Conservation (phyloP, 176 grass and related monocot species). For the Triticum urartu region DNA sequence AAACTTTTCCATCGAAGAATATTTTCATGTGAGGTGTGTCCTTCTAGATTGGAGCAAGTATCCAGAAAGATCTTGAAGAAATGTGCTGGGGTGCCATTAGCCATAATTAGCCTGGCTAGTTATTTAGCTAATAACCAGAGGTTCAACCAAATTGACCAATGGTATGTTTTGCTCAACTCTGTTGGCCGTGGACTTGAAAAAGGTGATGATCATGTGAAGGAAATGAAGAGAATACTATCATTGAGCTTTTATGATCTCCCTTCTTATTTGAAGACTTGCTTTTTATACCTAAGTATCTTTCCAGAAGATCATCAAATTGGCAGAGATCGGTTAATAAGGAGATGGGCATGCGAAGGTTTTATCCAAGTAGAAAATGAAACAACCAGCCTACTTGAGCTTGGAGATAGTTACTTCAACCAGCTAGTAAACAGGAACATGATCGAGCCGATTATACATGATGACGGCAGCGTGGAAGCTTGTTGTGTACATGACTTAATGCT, state of each 20-base stretch:
- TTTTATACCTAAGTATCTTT: not conserved
- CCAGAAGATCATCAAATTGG: not conserved
- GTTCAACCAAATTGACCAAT: not conserved
- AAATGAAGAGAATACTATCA: not conserved
- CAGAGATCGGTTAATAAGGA: not conserved
- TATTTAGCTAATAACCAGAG: not conserved
- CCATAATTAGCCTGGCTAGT: not conserved
- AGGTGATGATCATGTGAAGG: not conserved
- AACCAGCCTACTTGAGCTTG: not conserved
- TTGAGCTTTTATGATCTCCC: too few species aligned
- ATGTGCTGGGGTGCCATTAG: not conserved
- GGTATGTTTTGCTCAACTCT: not conserved
- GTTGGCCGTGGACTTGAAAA: not conserved
- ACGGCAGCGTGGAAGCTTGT: not conserved
- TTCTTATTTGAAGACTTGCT: not conserved
- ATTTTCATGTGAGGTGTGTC: not conserved
- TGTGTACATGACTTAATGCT: not conserved
- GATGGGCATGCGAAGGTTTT: not conserved
- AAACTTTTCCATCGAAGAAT: not conserved
- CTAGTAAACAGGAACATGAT: not conserved
- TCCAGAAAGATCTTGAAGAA: not conserved
- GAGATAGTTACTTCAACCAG: not conserved
- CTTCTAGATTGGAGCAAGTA: not conserved
- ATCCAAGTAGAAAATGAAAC: not conserved
- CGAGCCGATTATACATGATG: not conserved